A percentile compares a stretch with the other conserved stretches of the same genome.
These are phyloP conservation scores for Nicotiana tomentosiformis DNA, from an alignment of 257 asterid species.

Conservation along the genomic window DNA sequence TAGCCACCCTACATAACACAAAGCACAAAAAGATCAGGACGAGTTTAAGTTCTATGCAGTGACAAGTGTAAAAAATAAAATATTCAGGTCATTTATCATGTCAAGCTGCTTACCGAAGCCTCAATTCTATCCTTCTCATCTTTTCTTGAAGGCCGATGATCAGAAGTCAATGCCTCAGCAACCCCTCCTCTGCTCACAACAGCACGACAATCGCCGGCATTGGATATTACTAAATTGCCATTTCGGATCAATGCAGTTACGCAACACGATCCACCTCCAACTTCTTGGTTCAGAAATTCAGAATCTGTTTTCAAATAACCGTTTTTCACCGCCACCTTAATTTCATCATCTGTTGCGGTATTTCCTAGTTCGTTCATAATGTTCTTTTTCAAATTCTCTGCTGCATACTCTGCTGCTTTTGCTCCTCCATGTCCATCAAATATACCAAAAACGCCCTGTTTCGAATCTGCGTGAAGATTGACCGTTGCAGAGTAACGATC, in stretches of 20 bases:
- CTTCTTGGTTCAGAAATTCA: slow-evolving; percentile 50
- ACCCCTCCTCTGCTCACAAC: slow-evolving; percentile 61
- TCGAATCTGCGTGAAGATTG: slow-evolving; percentile 44
- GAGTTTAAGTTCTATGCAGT: neutral
- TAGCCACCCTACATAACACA: slow-evolving; percentile 60
- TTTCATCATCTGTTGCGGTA: slow-evolving; percentile 22
- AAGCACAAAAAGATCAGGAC: slow-evolving; percentile 13
- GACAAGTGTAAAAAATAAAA: no score
- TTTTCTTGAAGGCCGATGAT: slow-evolving; percentile 68
- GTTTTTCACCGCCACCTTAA: slow-evolving; percentile 41
- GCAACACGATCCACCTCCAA: slow-evolving; percentile 70
- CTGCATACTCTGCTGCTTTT: slow-evolving; percentile 72
- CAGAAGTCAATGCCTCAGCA: slow-evolving; percentile 72
- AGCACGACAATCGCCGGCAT: slow-evolving; percentile 87
- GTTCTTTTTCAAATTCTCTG: slow-evolving; percentile 42
- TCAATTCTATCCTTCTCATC: slow-evolving; percentile 70
- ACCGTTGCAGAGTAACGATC: slow-evolving; percentile 70
- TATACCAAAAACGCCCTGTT: slow-evolving; percentile 67
- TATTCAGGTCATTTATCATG: no score
- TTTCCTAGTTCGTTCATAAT: slow-evolving; percentile 38
- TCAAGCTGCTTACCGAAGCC: slow-evolving; percentile 40
- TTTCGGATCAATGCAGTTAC: slow-evolving; percentile 62
- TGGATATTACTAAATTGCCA: slow-evolving; percentile 65
- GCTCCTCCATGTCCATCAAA: slow-evolving; percentile 84
- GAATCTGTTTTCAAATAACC: slow-evolving; percentile 72